phyloP scores from a whole-genome alignment of 495 filamentous ascomycete species.

The Filosporella fistucella region DNA sequence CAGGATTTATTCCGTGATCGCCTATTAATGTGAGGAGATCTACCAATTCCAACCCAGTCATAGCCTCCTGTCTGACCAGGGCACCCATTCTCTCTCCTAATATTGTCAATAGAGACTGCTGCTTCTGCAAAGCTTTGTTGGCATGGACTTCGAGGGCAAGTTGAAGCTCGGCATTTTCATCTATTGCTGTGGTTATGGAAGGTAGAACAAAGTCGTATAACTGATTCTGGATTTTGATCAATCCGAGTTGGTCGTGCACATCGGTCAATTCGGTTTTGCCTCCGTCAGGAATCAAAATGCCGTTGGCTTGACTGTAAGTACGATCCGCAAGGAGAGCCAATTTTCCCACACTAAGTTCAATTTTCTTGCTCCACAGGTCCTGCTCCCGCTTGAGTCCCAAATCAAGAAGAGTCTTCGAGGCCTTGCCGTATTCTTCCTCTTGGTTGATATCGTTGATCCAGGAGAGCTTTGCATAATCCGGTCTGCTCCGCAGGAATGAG shows the following conservation, averaged over 20 bases:
- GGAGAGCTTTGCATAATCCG: constrained; percentile 66
- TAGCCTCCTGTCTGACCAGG: constrained; percentile 61
- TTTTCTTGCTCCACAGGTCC: constrained; percentile 83
- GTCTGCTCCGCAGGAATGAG: constrained; percentile 64
- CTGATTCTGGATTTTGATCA: constrained; percentile 70
- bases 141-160: constrained; percentile 67
- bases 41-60: constrained; percentile 64
- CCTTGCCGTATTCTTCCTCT: constrained; percentile 66
- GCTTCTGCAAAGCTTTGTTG: constrained; percentile 46
- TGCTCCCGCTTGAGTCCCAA: constrained; percentile 63
- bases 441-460: constrained; percentile 90
- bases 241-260: constrained; percentile 56
- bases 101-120: constrained; percentile 57
- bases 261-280: constrained; percentile 30
- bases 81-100: constrained; percentile 60
- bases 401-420: constrained; percentile 59
- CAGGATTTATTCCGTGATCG: background rate
- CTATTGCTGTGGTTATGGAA: constrained; percentile 61
- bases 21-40: constrained; percentile 76
- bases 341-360: constrained; percentile 85
- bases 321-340: constrained; percentile 59
- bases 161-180: constrained; percentile 70
- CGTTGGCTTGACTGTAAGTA: constrained; percentile 23
- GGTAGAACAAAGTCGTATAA: constrained; percentile 46
- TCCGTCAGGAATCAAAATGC: constrained; percentile 30